phyloP scores from a whole-genome alignment of 1,139 yeast species.

The Taphrina flavorubra region DNA sequence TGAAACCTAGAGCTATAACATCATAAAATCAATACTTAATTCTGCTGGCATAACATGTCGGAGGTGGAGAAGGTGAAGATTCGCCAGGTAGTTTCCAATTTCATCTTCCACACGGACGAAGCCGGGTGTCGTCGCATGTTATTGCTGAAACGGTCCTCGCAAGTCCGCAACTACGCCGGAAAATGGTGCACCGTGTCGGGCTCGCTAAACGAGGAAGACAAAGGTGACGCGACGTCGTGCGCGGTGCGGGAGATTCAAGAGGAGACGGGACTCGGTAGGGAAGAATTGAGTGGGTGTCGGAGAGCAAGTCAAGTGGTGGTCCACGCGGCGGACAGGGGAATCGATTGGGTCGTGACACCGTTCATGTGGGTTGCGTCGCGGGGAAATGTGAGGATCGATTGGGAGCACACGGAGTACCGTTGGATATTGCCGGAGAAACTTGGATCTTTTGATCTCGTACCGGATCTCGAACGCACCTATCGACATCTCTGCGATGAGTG shows the following conservation, averaged over 20 bases:
- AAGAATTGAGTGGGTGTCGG: neutral
- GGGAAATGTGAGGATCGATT: slow-evolving; percentile 2
- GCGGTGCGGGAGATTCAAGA: slow-evolving; percentile 12
- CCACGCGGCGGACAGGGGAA: neutral
- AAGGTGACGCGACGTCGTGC: neutral
- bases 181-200: slow-evolving; percentile 16
- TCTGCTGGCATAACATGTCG: neutral
- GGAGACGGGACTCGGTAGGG: neutral
- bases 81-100: slow-evolving; percentile 14
- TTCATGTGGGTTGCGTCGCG: neutral
- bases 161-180: slow-evolving; percentile 7
- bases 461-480: slow-evolving; percentile 6
- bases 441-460: slow-evolving; percentile 1
- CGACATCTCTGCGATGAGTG: slow-evolving; percentile 4
- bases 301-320: neutral
- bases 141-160: slow-evolving; percentile 12
- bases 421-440: slow-evolving; percentile 19
- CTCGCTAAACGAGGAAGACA: neutral
- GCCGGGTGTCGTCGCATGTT: slow-evolving; percentile 13
- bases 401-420: slow-evolving; percentile 16
- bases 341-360: slow-evolving; percentile 11
- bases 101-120: slow-evolving; percentile 11
- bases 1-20: too few relatives aligned
- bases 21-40: too few relatives aligned
- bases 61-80: neutral